phyloP scores from a whole-genome alignment of 2,329 filamentous ascomycete species.

The Paracoccidioides lutzii region DNA sequence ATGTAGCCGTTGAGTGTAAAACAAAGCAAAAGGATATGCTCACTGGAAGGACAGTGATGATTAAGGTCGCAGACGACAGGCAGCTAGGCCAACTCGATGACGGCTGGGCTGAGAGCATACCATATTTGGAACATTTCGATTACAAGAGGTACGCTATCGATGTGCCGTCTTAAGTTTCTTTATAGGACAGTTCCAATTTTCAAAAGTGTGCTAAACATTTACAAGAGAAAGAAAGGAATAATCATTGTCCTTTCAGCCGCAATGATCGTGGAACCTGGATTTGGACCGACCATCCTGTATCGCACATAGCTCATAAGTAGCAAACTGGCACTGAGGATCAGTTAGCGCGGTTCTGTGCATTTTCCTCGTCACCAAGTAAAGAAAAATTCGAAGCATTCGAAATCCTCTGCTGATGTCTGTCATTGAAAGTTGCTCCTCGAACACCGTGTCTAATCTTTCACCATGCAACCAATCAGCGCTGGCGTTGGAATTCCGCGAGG shows the following conservation, averaged over 20 bases:
- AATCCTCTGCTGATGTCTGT: not conserved
- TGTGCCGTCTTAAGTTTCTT: conserved; percentile 1
- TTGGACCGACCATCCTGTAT: too few species aligned
- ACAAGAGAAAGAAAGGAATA: too few species aligned
- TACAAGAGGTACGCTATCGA: conserved; percentile 27
- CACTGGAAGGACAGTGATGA: conserved; percentile 19
- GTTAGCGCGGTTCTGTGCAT: too few species aligned
- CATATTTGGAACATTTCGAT: conserved; percentile 26
- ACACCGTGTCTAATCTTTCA: conserved; percentile 7
- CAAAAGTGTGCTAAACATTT: too few species aligned
- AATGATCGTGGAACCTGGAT: too few species aligned
- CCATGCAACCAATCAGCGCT: conserved; percentile 16
- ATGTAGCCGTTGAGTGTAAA: conserved; percentile 23
- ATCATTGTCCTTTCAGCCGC: too few species aligned
- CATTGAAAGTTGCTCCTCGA: not conserved
- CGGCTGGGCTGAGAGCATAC: conserved; percentile 26
- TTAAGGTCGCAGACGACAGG: conserved; percentile 19
- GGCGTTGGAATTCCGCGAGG: conserved; percentile 21
- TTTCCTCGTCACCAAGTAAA: too few species aligned
- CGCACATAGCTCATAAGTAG: too few species aligned
- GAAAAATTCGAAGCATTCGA: too few species aligned
- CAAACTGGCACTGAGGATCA: too few species aligned
- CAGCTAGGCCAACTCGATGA: conserved; percentile 26
- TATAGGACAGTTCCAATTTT: too few species aligned
- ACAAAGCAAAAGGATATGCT: conserved; percentile 19